Base-by-base conservation (phyloP, 1,284 basidiomycete genomes). In the Boletus sp. region DNA sequence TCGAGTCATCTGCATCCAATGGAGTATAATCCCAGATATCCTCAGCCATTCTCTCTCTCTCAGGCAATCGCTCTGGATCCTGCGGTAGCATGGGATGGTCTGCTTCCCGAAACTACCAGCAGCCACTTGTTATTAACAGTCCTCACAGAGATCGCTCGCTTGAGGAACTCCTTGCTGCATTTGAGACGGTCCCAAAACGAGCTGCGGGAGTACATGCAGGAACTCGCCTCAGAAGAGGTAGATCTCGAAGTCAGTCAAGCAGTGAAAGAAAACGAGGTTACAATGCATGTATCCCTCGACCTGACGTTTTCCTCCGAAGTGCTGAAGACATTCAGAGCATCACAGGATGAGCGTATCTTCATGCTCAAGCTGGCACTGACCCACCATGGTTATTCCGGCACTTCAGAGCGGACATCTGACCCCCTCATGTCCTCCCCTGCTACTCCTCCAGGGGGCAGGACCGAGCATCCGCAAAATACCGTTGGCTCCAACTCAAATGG, bases 31-130 rank as follows among this genome's bases (percentile, higher is more conserved):
- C 82, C 85, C 34, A 77, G 74, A 39, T 81, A 86, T 64, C 50
- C 72, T 4, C 88, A 91, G 55, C 89, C 89, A 0, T 91, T 91
- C 67, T 82, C 86, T 5, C 65, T 89, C 20, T 65, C 70, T 43
- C 78, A 91, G 61, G 89, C 85, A 0, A 69, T 78, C 25, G 68
- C 67, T 19, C 72, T 91, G 41, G 86, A 89, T 54, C 76, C 86
- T 2, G 65, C 76, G 17, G 74, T 81, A 9, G 83, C 89, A 44
- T 78, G 78, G 42, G 82, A 87, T 74, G 88, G 88, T 89, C 45
- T 34, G 54, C 22, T 30, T 34, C 32, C 48, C 6, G 13, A 25
- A 6, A 27, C 25, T 20, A 7, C 19, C 20, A 4, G 1, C 30
- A 39, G 5, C 33, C 19, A n/a, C 35, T 34, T 8, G 32, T 37